Evolutionary conservation across 2,329 filamentous ascomycete genomes (phyloP).

Genomic region (Penicillium sp.): DNA sequence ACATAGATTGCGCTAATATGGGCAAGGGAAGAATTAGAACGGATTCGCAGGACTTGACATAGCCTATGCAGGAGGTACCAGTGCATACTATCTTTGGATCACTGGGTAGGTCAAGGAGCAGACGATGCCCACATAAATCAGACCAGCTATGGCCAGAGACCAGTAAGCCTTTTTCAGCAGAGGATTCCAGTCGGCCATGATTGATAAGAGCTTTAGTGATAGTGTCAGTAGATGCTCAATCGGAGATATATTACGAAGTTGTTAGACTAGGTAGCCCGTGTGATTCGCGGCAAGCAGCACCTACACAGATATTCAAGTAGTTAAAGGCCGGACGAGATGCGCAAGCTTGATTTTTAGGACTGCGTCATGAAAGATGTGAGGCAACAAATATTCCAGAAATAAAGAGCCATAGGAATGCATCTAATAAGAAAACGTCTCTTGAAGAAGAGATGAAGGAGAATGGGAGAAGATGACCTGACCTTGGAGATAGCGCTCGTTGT

Average conservation of each 20-base stretch:
- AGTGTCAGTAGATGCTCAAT: background rate
- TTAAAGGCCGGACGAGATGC: background rate
- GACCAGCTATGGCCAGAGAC: constrained; percentile 63
- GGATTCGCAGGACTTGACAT: background rate
- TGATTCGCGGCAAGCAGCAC: background rate
- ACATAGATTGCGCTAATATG: constrained; percentile 75
- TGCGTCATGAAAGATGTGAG: background rate
- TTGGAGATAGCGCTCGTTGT: background rate
- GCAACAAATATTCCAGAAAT: background rate
- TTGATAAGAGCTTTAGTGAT: background rate
- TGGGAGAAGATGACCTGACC: background rate
- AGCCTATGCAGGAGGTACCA: background rate
- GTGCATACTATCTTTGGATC: constrained; percentile 76
- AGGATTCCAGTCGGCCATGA: constrained; percentile 47
- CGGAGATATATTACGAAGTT: background rate
- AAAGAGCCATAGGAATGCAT: background rate
- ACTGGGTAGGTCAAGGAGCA: constrained; percentile 68
- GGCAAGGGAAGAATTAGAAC: background rate
- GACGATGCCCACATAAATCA: constrained; percentile 71
- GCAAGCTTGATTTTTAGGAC: background rate
- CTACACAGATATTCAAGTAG: background rate
- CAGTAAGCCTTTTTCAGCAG: constrained; percentile 60
- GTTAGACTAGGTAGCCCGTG: background rate
- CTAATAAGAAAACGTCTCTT: background rate
- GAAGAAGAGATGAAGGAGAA: background rate